Base-by-base conservation (phyloP, 495 filamentous ascomycete species). In the Aspergillus asperescens region DNA sequence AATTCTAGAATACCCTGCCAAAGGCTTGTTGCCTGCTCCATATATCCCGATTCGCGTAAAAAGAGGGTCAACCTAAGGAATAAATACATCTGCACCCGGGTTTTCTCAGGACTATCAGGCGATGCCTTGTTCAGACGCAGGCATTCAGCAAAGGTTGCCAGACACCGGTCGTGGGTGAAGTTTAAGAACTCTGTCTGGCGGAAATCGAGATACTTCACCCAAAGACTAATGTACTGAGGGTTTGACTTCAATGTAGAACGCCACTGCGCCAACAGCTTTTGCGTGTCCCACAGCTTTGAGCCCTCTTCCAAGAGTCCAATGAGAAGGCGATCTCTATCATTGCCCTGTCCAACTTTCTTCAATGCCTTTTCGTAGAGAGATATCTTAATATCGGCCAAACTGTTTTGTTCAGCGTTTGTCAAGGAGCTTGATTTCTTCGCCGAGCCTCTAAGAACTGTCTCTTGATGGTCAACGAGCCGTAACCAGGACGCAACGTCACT, bases 1-100 rank as follows among this genome's bases (percentile, higher is more conserved):
- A 88, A 75, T 63, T 97, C 93, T 4, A 97, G 71, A 5, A 86
- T 58, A 7, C 80, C 85, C 63, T 98, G 93, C 89, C 94, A 95
- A 9, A 86, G 74, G 15, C 85, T 89, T 1, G 86, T 72, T 4
- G 87, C 83, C 31, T 85, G 71, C 62, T 97, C 93, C n/a, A 72
- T 61, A 62, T 84, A 93, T 0, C 93, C 93, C 25, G 89, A 75
- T 64, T 96, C 89, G 18, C 78, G 74, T 47, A 93, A 77, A 58
- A 92, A 85, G 5, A 82, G 64, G 0, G 89, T 89, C 41, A 84
- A 45, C 34, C 90, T 80, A 10, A 95, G 70, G 27, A 96, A 78
- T 2, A 93, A 66, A 62, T 95, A 89, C 3, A 86, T 64, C 19
- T 84, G 78, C 48, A 86, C 75, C 13, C 71, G 65, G 18, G 62